A percentile compares a stretch with the other conserved stretches of the same genome.
These are phyloP conservation scores for Neurospora tetrasperma DNA, from an alignment of 495 filamentous ascomycete species.

Conservation along the genomic window DNA sequence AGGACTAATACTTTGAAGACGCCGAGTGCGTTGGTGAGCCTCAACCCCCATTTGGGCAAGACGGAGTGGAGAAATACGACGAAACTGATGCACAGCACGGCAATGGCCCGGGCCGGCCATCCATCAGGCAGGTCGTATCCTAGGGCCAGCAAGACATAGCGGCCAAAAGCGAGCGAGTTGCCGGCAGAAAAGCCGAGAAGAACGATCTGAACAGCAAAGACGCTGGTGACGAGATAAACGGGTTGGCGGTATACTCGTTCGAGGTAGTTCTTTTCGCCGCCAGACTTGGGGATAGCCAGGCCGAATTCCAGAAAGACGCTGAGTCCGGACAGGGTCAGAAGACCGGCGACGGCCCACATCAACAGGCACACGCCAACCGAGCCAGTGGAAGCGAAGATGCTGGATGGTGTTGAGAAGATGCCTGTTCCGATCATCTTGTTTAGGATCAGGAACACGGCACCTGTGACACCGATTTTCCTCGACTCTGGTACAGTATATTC, in stretches of 20 bases:
- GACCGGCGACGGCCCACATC: constrained; percentile 27
- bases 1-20: constrained; percentile 56
- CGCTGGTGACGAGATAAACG: constrained; percentile 48
- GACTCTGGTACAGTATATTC: constrained; percentile 28
- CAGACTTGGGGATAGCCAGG: constrained; percentile 41
- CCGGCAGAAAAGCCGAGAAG: constrained; percentile 42
- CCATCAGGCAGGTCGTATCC: constrained; percentile 39
- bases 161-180: constrained; percentile 58
- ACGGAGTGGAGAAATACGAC: constrained; percentile 47
- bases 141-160: constrained; percentile 55
- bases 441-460: constrained; percentile 43
- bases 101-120: constrained; percentile 54
- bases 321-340: constrained; percentile 13
- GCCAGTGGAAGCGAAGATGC: constrained; percentile 32
- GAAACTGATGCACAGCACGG: constrained; percentile 42
- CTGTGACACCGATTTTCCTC: constrained; percentile 40
- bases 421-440: constrained; percentile 53
- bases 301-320: constrained; percentile 34
- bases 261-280: constrained; percentile 53
- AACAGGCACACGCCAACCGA: constrained; percentile 31
- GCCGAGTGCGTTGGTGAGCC: constrained; percentile 52
- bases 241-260: constrained; percentile 53
- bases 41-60: constrained; percentile 51
- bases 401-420: constrained; percentile 35
- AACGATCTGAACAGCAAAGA: constrained; percentile 49